These are phyloP conservation scores for Haplographium delicatum DNA, from an alignment of 495 filamentous ascomycete species.

Conservation along the genomic window DNA sequence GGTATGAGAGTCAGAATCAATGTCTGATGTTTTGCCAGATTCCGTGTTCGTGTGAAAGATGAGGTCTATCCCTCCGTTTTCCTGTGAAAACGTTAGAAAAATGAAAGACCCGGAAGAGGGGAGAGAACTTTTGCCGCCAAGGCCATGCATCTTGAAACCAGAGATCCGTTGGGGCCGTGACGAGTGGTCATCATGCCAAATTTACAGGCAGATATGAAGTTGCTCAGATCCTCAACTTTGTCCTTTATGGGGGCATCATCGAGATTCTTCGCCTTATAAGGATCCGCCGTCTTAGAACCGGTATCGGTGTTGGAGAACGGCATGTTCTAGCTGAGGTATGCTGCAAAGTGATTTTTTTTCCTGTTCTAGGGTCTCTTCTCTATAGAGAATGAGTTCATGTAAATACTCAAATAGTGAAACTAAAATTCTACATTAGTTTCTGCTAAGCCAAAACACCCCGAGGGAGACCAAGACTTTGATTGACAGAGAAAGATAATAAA, in stretches of 20 bases:
- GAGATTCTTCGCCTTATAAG: constrained; percentile 72
- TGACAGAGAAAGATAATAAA: background rate
- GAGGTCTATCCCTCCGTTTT: constrained; percentile 74
- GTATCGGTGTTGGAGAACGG: constrained; percentile 49
- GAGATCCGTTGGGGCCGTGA: constrained; percentile 48
- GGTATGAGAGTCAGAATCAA: constrained; percentile 66
- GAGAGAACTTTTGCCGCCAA: constrained; percentile 67
- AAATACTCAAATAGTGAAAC: too few relatives aligned
- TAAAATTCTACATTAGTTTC: background rate
- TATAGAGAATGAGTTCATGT: background rate
- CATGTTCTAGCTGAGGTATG: constrained; percentile 21
- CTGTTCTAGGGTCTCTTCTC: too few relatives aligned
- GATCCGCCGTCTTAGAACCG: constrained; percentile 57
- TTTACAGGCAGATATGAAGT: constrained; percentile 65
- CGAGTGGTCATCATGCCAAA: constrained; percentile 75
- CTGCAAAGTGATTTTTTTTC: too few relatives aligned
- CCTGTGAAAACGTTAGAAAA: constrained; percentile 40
- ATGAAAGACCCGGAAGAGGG: background rate
- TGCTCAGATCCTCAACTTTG: constrained; percentile 70
- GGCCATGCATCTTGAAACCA: constrained; percentile 86
- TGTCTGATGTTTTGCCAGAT: constrained; percentile 85
- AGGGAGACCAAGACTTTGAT: constrained; percentile 1
- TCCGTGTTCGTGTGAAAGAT: constrained; percentile 94
- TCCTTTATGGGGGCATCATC: constrained; percentile 60
- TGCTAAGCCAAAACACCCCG: background rate